Conservation (phyloP, 1,284 basidiomycete genomes). For the Coniferiporia weirii region DNA sequence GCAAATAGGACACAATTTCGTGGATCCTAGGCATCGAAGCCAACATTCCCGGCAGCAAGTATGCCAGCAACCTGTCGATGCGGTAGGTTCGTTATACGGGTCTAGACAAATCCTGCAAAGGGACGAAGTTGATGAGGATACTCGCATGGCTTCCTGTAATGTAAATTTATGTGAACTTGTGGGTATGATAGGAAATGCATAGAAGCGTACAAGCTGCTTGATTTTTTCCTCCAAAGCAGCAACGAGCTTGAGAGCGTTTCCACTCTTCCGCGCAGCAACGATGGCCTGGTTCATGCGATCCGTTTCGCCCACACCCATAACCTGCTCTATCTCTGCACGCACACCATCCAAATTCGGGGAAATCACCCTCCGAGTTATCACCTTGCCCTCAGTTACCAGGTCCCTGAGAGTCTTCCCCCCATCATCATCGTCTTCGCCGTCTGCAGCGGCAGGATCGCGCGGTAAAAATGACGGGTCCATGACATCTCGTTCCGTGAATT, state of each 20-base stretch:
- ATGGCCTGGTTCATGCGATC: slow-evolving; percentile 48
- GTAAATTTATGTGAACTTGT: slow-evolving; percentile 6
- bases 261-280: slow-evolving; percentile 40
- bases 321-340: slow-evolving; percentile 38
- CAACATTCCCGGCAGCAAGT: slow-evolving; percentile 76
- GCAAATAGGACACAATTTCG: slow-evolving; percentile 77
- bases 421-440: slow-evolving; percentile 30
- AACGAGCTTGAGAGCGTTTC: slow-evolving; percentile 44
- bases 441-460: slow-evolving; percentile 26
- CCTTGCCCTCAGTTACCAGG: slow-evolving; percentile 47
- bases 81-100: slow-evolving; percentile 67
- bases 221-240: slow-evolving; percentile 58
- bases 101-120: slow-evolving; percentile 75
- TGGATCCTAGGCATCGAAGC: slow-evolving; percentile 74
- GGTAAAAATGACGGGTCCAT: slow-evolving; percentile 31
- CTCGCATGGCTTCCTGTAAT: slow-evolving; percentile 40
- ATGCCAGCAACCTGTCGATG: slow-evolving; percentile 82
- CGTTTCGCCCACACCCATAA: slow-evolving; percentile 39
- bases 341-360: slow-evolving; percentile 25
- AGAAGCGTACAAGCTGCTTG: slow-evolving; percentile 45
- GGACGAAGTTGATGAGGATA: slow-evolving; percentile 42
- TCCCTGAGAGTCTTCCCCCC: slow-evolving; percentile 39
- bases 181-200: not conserved
- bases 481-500: slow-evolving; percentile 71
- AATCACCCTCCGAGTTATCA: slow-evolving; percentile 28